Conservation (phyloP, 1,284 basidiomycete genomes). For the Bjerkandera adusta region DNA sequence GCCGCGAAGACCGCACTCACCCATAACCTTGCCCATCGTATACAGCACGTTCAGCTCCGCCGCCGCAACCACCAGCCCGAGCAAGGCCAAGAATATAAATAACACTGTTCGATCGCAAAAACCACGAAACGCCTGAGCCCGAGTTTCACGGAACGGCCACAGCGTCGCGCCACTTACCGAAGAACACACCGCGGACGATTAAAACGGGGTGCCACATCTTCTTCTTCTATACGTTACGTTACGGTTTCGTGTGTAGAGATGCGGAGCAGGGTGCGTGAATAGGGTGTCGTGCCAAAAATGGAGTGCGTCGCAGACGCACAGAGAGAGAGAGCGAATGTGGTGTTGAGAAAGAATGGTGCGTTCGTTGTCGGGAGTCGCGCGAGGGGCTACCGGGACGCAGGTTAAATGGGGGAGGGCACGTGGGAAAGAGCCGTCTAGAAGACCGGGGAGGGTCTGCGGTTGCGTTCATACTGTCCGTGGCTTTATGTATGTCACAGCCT, state of each 20-base stretch:
- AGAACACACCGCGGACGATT: constrained; percentile 51
- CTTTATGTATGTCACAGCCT: background rate
- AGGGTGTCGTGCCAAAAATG: background rate
- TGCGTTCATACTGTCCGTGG: background rate
- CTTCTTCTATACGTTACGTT: background rate
- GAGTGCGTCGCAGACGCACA: constrained; percentile 6
- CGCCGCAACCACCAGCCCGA: constrained; percentile 52
- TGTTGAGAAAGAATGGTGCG: background rate
- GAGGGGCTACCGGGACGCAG: background rate
- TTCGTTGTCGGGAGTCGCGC: background rate
- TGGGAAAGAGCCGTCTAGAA: background rate
- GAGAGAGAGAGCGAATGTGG: background rate
- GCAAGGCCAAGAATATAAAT: constrained; percentile 47
- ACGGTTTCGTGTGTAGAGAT: background rate
- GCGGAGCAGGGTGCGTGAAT: background rate
- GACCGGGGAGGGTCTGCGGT: background rate
- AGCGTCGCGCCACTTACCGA: constrained; percentile 43
- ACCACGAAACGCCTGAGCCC: constrained; percentile 10
- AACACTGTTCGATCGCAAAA: constrained; percentile 38
- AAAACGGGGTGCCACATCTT: constrained; percentile 43
- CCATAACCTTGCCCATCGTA: constrained; percentile 32
- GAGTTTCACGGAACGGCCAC: background rate
- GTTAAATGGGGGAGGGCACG: background rate
- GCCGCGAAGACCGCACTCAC: constrained; percentile 30
- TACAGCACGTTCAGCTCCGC: constrained; percentile 54